A percentile compares a stretch with the other conserved stretches of the same genome.
Evolutionary conservation across 805 yeast genomes (phyloP).

Genomic region (Torulaspora delbrueckii): DNA sequence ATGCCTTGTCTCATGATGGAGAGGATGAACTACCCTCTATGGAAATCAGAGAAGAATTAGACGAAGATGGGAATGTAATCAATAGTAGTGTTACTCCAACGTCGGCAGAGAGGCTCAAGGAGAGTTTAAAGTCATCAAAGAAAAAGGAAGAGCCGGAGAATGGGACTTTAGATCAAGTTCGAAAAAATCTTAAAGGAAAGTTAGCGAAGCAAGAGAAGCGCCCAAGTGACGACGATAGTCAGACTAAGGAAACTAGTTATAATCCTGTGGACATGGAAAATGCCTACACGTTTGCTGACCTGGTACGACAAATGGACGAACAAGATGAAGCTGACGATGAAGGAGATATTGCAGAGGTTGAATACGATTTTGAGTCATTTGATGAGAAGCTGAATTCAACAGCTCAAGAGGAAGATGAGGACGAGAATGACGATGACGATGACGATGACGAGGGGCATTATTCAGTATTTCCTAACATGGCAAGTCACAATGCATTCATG

Average conservation of each 20-base stretch:
- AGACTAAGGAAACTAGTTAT: not conserved
- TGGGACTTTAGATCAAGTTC: conserved; percentile 34
- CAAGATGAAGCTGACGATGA: conserved; percentile 30
- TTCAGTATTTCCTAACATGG: conserved; percentile 23
- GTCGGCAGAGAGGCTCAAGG: conserved; percentile 10
- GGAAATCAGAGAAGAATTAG: conserved; percentile 81
- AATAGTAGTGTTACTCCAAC: conserved; percentile 42
- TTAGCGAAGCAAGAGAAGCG: not conserved
- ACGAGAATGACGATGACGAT: conserved; percentile 21
- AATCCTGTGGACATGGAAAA: conserved; percentile 22
- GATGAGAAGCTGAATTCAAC: not conserved
- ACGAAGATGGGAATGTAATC: conserved; percentile 73
- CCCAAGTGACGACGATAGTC: not conserved
- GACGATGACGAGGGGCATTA: conserved; percentile 15
- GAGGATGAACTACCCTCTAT: conserved; percentile 48
- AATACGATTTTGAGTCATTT: conserved; percentile 25
- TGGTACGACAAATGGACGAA: conserved; percentile 31
- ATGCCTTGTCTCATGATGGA: conserved; percentile 1
- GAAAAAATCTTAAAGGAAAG: conserved; percentile 16
- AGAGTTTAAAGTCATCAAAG: conserved; percentile 15
- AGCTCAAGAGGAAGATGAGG: conserved; percentile 15
- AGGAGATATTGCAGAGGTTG: conserved; percentile 18
- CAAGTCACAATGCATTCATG: conserved; percentile 27
- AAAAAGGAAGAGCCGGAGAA: not conserved
- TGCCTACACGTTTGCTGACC: conserved; percentile 34